These are phyloP conservation scores for Magnaporthiopsis rhizophila DNA, from an alignment of 2,329 filamentous ascomycete genomes.

Conservation along the genomic window DNA sequence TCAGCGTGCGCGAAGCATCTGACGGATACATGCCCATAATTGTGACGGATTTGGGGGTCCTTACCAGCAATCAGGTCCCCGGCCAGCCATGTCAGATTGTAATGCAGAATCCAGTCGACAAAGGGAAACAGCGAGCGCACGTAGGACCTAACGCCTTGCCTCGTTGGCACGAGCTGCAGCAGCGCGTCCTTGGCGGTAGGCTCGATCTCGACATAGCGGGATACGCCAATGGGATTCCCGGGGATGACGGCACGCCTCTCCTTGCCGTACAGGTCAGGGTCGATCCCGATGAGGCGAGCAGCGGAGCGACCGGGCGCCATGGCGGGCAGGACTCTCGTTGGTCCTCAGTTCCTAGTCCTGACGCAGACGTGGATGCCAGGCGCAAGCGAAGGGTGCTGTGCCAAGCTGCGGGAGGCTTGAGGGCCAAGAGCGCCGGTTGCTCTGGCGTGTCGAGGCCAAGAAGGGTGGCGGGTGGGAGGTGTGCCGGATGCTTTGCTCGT, in stretches of 20 bases:
- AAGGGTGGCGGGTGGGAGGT: neutral
- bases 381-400: no score
- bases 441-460: neutral
- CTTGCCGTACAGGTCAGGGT: constrained; percentile 6
- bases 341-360: no score
- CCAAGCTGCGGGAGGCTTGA: no score
- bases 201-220: constrained; percentile 57
- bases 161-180: constrained; percentile 50
- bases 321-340: neutral
- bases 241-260: constrained; percentile 14
- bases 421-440: no score
- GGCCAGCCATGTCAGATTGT: constrained; percentile 81
- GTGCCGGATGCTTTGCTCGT: neutral
- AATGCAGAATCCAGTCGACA: constrained; percentile 75
- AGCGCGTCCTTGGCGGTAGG: constrained; percentile 72
- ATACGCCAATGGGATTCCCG: constrained; percentile 20
- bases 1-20: neutral
- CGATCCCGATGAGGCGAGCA: constrained; percentile 8
- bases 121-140: constrained; percentile 75
- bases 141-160: constrained; percentile 50
- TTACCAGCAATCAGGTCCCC: constrained; percentile 84
- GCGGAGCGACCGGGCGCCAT: constrained; percentile 7
- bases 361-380: no score
- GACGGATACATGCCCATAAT: neutral
- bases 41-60: constrained; percentile 15